Base-by-base conservation (phyloP, 2,329 filamentous ascomycete genomes). In the Aspergillaceae sp. region DNA sequence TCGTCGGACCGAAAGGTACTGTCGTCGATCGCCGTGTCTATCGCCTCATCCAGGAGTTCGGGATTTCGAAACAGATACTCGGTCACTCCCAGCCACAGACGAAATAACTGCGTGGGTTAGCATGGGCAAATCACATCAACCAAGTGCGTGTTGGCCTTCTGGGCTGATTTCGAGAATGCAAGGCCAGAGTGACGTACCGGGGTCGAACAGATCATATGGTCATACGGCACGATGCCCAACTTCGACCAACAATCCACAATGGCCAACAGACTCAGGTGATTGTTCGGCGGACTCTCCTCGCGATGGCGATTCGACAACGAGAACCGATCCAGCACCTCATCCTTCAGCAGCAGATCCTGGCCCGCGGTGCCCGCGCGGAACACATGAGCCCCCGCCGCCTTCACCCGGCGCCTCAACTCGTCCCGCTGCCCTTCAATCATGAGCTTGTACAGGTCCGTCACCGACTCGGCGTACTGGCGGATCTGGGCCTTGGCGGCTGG, bases 221-320 rank as follows among this genome's bases (percentile, higher is more conserved):
- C 91, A 67, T 98, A 98, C 0, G 92, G 92, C 41, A 94, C 86
- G 58, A 96, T 98, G 32, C 83, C 86, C 40, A 97, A 77, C 55
- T 87, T 87, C 63, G 87, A 92, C 92, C 92, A 98, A 70, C 91
- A 97, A 71, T 98, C 92, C 38, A 97, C 94, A 80, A 98, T 98
- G 41, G 90, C 92, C 40, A 98, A 77, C 47, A 98, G 75, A 63
- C 84, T 90, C 29, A 98, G 77, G 67, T 98, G 94, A 64, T 92
- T 98, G 70, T 98, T 98, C 2, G 62, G 65, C 44, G 85, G 87
- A 19, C 87, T 79, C 49, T 76, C 74, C 59, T 83, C 77, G 46
- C 80, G 79, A 35, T 82, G 76, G 50, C 76, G 74, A 47, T 83
- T 80, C 33, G 87, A 86, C 1, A 98, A 74, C 36, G 86, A 91